Evolutionary conservation across 2,329 filamentous ascomycete species (phyloP).

Genomic region (Aspergillus costaricaensis): DNA sequence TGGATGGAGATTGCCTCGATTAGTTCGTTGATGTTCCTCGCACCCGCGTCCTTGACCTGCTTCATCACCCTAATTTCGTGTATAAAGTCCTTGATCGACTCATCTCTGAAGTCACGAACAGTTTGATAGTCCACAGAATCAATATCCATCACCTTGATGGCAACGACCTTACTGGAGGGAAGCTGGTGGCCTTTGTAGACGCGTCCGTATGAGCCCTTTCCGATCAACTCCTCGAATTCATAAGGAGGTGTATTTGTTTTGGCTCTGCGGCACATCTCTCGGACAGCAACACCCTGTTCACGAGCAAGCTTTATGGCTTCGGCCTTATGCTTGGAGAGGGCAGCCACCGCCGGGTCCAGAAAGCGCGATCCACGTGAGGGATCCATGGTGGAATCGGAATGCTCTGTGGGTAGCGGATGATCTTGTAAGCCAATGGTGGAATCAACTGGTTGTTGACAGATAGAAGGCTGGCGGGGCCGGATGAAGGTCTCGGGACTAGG

Average conservation of each 20-base stretch:
- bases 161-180: constrained; percentile 46
- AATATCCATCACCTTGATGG: constrained; percentile 55
- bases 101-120: constrained; percentile 49
- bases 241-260: constrained; percentile 50
- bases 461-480: background rate
- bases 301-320: constrained; percentile 51
- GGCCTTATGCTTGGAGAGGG: constrained; percentile 51
- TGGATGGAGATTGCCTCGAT: constrained; percentile 66
- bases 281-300: constrained; percentile 48
- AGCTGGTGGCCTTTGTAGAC: constrained; percentile 52
- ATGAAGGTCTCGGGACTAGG: background rate
- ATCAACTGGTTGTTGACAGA: background rate
- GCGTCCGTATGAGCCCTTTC: constrained; percentile 54
- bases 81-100: constrained; percentile 57
- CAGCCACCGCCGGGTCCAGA: constrained; percentile 46
- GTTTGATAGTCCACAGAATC: constrained; percentile 52
- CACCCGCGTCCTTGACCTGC: constrained; percentile 62
- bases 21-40: constrained; percentile 64
- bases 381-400: constrained; percentile 18
- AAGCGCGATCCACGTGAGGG: constrained; percentile 34
- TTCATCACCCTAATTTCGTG: constrained; percentile 65
- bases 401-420: background rate
- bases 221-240: constrained; percentile 54
- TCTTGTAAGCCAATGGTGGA: background rate
- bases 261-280: constrained; percentile 50